These are phyloP conservation scores for Chrysanthemum seticuspe DNA, from an alignment of 129 eudicot species.

Conservation along the genomic window DNA sequence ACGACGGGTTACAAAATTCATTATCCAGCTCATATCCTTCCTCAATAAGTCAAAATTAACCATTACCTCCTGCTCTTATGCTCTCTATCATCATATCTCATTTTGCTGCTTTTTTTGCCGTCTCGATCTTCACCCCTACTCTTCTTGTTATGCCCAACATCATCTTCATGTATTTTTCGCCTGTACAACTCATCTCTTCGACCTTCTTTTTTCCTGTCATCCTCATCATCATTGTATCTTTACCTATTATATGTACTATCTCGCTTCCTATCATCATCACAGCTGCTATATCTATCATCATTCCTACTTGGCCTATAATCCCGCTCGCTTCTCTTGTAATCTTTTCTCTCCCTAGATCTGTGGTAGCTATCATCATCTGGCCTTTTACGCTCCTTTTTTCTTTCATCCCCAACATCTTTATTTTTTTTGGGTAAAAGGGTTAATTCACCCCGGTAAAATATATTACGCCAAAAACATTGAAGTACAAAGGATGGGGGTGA, in stretches of 20 bases:
- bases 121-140: slow-evolving; percentile 12
- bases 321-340: neutral
- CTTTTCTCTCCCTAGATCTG: too few relatives aligned
- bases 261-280: slow-evolving; percentile 10
- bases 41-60: neutral
- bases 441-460: too few relatives aligned
- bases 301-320: slow-evolving; percentile 11
- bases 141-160: neutral
- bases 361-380: too few relatives aligned
- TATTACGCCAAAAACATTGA: too few relatives aligned
- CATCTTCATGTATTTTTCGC: neutral
- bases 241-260: slow-evolving; percentile 1
- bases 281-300: slow-evolving; percentile 15
- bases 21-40: neutral
- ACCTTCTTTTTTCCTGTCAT: slow-evolving; percentile 13
- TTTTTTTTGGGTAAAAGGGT: too few relatives aligned
- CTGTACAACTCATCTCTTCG: slow-evolving; percentile 14
- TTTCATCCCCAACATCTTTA: neutral
- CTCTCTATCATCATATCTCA: slow-evolving; percentile 4
- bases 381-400: neutral
- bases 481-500: too few relatives aligned
- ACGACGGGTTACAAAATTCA: neutral
- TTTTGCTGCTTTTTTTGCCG: slow-evolving; percentile 1
- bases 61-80: neutral
- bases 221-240: slow-evolving; percentile 18